These are phyloP conservation scores for Aspergillus amoenus DNA, from an alignment of 2,329 filamentous ascomycete genomes.

Conservation along the genomic window DNA sequence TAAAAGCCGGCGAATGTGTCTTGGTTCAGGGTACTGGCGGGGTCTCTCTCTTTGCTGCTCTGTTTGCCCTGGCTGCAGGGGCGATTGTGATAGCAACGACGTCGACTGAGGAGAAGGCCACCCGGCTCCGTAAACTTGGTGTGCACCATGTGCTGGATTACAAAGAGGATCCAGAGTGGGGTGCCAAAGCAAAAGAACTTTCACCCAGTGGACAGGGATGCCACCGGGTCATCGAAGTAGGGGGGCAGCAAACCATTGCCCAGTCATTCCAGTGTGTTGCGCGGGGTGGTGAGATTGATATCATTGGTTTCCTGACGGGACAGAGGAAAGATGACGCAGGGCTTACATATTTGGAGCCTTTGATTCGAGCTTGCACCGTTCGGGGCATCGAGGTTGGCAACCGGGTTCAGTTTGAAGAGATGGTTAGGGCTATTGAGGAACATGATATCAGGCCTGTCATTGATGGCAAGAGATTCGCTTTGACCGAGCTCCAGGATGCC, in stretches of 20 bases:
- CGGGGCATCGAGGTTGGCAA: slow-evolving; percentile 1
- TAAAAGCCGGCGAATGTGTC: slow-evolving; percentile 53
- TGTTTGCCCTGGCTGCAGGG: slow-evolving; percentile 45
- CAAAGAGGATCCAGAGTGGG: slow-evolving; percentile 53
- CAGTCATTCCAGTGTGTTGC: background rate
- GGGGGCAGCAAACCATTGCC: background rate
- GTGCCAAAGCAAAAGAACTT: slow-evolving; percentile 65
- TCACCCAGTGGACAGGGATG: background rate
- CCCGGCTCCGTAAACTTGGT: slow-evolving; percentile 50
- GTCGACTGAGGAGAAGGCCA: slow-evolving; percentile 51
- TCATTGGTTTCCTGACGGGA: background rate
- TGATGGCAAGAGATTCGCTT: background rate
- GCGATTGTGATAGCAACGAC: slow-evolving; percentile 56
- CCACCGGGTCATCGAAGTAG: slow-evolving; percentile 1
- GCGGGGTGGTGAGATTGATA: background rate
- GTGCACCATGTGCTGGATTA: slow-evolving; percentile 59
- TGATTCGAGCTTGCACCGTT: background rate
- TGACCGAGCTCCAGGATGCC: background rate
- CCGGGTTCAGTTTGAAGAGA: slow-evolving; percentile 1
- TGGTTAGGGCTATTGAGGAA: background rate
- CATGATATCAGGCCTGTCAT: background rate
- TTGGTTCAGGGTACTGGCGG: slow-evolving; percentile 58
- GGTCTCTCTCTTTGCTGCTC: slow-evolving; percentile 50
- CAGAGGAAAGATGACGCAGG: background rate
- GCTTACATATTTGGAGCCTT: background rate